These are phyloP conservation scores for Rhodotorula graminis DNA, from an alignment of 768 basidiomycete genomes.

Conservation along the genomic window DNA sequence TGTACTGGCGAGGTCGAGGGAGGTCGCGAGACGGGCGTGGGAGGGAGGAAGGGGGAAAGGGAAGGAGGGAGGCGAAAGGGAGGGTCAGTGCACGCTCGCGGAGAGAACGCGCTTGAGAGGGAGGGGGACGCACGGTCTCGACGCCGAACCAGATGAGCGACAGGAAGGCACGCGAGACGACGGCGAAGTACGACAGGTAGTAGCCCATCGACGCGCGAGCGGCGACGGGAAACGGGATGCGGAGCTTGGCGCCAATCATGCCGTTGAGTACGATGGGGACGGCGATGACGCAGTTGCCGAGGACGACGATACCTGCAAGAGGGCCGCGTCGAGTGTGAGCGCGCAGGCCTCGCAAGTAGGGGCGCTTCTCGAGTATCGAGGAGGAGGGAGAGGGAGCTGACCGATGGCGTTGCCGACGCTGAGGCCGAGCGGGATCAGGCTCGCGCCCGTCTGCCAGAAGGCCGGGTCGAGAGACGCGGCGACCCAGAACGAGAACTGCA, in stretches of 20 bases:
- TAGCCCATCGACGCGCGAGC: conserved; percentile 83
- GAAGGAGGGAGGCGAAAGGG: too few species aligned
- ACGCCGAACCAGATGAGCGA: conserved; percentile 33
- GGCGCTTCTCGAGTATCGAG: too few species aligned
- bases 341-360: too few species aligned
- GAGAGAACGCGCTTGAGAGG: not conserved
- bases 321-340: not conserved
- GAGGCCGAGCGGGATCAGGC: conserved; percentile 25
- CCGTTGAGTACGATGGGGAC: conserved; percentile 72
- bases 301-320: conserved; percentile 55
- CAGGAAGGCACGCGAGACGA: conserved; percentile 54
- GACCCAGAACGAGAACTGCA: conserved; percentile 30
- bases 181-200: conserved; percentile 81
- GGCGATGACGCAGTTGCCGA: conserved; percentile 68
- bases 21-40: not conserved
- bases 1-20: not conserved
- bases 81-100: too few species aligned
- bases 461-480: conserved; percentile 34
- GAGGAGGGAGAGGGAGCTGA: not conserved
- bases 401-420: conserved; percentile 15
- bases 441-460: conserved; percentile 22
- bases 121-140: not conserved
- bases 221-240: conserved; percentile 67
- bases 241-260: conserved; percentile 41
- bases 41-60: too few species aligned